These are phyloP conservation scores for Candida ponderosae DNA, from an alignment of 805 yeast genomes.

Conservation along the genomic window DNA sequence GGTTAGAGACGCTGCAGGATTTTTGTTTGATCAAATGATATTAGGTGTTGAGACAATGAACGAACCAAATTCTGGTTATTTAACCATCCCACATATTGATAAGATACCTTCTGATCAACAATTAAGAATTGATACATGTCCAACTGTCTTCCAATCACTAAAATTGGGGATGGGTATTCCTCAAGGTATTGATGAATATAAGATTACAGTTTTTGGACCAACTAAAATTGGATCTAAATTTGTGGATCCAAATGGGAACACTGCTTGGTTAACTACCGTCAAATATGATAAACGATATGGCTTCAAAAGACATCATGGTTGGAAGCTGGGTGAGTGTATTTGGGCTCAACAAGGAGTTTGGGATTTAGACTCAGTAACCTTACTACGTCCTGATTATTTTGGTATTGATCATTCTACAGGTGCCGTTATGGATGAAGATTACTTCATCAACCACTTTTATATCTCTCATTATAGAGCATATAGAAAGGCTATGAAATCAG, in stretches of 20 bases:
- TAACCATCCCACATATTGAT: conserved; percentile 53
- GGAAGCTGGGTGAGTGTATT: conserved; percentile 72
- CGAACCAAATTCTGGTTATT: conserved; percentile 75
- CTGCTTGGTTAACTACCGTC: conserved; percentile 58
- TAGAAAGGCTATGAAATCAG: conserved; percentile 38
- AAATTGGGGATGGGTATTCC: conserved; percentile 73
- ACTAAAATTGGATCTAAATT: conserved; percentile 45
- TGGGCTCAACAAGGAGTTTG: conserved; percentile 81
- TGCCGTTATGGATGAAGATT: conserved; percentile 34
- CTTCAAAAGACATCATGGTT: conserved; percentile 53
- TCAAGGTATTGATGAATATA: conserved; percentile 60
- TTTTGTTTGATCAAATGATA: conserved; percentile 38
- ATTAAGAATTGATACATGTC: conserved; percentile 71
- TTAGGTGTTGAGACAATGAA: conserved; percentile 81
- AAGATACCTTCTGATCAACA: conserved; percentile 53
- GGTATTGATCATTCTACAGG: conserved; percentile 28
- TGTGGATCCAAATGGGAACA: conserved; percentile 59
- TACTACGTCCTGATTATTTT: conserved; percentile 48
- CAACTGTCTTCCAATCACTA: conserved; percentile 71
- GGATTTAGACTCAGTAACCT: conserved; percentile 33
- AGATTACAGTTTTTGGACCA: conserved; percentile 72
- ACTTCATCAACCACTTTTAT: conserved; percentile 59
- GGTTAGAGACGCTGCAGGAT: conserved; percentile 33
- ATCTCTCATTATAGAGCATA: conserved; percentile 51
- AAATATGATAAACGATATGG: conserved; percentile 61